Conservation (phyloP, 306 rosid species). For the Ziziphus jujuba region DNA sequence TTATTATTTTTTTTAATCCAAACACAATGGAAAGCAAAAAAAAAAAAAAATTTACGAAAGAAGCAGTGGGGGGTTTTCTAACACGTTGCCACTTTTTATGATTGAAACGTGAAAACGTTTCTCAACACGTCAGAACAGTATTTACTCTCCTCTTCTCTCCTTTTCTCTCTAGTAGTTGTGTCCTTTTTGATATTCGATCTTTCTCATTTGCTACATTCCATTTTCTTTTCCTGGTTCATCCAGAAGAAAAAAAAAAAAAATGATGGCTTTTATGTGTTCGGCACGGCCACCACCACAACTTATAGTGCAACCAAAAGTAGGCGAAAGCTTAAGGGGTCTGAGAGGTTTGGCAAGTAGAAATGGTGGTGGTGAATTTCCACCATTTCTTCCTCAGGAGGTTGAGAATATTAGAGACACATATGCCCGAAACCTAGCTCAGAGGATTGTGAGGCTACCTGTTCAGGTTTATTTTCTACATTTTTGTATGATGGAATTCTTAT, state of each 20-base stretch:
- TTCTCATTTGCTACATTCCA: background rate
- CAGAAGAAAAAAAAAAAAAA: background rate
- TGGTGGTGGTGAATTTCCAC: conserved; percentile 39
- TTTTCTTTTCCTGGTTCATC: background rate
- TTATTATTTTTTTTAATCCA: too few species aligned
- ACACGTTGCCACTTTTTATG: too few species aligned
- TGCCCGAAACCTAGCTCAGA: conserved; percentile 65
- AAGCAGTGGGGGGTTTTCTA: too few species aligned
- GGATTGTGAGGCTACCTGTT: conserved; percentile 80
- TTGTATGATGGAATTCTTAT: background rate
- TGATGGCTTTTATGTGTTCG: conserved; percentile 9
- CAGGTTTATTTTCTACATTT: conserved; percentile 32
- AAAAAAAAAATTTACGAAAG: too few species aligned
- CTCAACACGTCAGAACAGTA: too few species aligned
- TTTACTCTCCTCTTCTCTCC: too few species aligned
- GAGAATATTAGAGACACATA: conserved; percentile 60
- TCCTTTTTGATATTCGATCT: background rate
- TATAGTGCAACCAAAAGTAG: conserved; percentile 10
- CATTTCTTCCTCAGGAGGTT: conserved; percentile 75
- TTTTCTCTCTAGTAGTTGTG: too few species aligned
- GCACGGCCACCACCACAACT: conserved; percentile 1
- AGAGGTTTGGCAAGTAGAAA: conserved; percentile 2
- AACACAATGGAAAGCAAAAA: too few species aligned
- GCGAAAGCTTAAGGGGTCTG: conserved; percentile 18
- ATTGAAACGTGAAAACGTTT: too few species aligned